phyloP scores from a whole-genome alignment of 208 protist genomes.

The Novymonas esmeraldas region DNA sequence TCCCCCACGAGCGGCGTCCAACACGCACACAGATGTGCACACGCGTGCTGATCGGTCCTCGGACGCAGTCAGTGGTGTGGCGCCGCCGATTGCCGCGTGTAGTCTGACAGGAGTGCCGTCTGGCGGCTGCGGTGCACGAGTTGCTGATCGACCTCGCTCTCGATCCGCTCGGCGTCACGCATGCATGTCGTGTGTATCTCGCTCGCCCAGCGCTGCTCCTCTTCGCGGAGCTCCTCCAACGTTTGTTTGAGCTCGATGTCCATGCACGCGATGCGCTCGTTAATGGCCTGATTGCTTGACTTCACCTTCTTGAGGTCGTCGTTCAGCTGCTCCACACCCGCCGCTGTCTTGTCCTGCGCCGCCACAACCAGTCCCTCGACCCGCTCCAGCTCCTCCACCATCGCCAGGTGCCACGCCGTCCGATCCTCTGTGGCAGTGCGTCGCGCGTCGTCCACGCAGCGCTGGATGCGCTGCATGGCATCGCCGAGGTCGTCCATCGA shows the following conservation, averaged over 20 bases:
- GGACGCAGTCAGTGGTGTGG: background rate
- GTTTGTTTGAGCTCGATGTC: conserved; percentile 75
- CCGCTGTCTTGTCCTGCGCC: conserved; percentile 59
- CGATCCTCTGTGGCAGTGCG: conserved; percentile 38
- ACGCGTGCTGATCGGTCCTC: too few relatives aligned
- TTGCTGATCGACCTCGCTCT: conserved; percentile 42
- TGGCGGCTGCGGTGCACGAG: conserved; percentile 27
- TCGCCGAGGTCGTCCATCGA: conserved; percentile 44
- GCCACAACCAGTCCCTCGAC: conserved; percentile 47
- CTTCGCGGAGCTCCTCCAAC: conserved; percentile 63
- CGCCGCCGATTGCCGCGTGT: conserved; percentile 16
- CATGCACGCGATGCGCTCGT: conserved; percentile 81
- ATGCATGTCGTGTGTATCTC: conserved; percentile 37
- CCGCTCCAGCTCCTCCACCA: conserved; percentile 48
- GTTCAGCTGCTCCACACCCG: conserved; percentile 75
- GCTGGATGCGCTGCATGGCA: conserved; percentile 66
- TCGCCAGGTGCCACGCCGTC: conserved; percentile 33
- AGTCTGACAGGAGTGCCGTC: conserved; percentile 21
- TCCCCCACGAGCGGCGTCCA: too few relatives aligned
- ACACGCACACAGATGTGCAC: too few relatives aligned
- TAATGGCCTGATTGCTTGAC: conserved; percentile 68
- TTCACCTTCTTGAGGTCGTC: conserved; percentile 67
- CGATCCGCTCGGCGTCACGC: conserved; percentile 42
- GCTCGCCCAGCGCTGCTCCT: conserved; percentile 38
- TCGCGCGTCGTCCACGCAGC: conserved; percentile 66